Evolutionary conservation across 2,329 filamentous ascomycete genomes (phyloP).

Genomic region (Pseudophaeomoniella oleicola): DNA sequence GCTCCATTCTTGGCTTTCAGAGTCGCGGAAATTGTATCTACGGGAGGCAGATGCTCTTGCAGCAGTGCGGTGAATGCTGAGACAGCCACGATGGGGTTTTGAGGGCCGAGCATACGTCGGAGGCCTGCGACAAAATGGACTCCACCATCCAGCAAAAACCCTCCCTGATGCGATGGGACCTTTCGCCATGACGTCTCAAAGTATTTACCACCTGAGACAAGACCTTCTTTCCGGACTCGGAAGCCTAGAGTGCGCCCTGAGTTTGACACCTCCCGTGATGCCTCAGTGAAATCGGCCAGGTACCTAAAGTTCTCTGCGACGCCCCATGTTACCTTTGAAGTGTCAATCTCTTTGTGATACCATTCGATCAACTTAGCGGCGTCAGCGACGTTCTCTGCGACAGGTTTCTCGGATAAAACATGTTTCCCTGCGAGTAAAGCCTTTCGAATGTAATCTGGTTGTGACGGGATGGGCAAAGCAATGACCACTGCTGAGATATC

Average conservation of each 20-base stretch:
- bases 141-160: slow-evolving; percentile 44
- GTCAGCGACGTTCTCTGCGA: slow-evolving; percentile 37
- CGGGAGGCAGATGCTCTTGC: slow-evolving; percentile 36
- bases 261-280: slow-evolving; percentile 27
- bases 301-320: slow-evolving; percentile 47
- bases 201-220: slow-evolving; percentile 40
- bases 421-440: slow-evolving; percentile 38
- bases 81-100: slow-evolving; percentile 26
- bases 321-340: slow-evolving; percentile 25
- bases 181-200: slow-evolving; percentile 37
- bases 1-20: slow-evolving; percentile 31
- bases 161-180: slow-evolving; percentile 40
- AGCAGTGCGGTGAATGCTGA: slow-evolving; percentile 36
- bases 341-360: slow-evolving; percentile 29
- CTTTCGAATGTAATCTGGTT: slow-evolving; percentile 35
- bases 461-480: slow-evolving; percentile 37
- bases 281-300: slow-evolving; percentile 31
- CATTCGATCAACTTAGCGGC: slow-evolving; percentile 36
- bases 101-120: slow-evolving; percentile 30
- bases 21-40: slow-evolving; percentile 42
- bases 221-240: slow-evolving; percentile 28
- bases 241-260: slow-evolving; percentile 37
- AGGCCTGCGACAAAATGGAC: slow-evolving; percentile 41
- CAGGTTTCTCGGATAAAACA: slow-evolving; percentile 43
- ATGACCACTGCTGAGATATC: slow-evolving; percentile 39